Evolutionary conservation across 352 stramenopile genomes (phyloP), one percentile per base, ranked within the genome.

Genomic region (Globisporangium heterothallicum): DNA sequence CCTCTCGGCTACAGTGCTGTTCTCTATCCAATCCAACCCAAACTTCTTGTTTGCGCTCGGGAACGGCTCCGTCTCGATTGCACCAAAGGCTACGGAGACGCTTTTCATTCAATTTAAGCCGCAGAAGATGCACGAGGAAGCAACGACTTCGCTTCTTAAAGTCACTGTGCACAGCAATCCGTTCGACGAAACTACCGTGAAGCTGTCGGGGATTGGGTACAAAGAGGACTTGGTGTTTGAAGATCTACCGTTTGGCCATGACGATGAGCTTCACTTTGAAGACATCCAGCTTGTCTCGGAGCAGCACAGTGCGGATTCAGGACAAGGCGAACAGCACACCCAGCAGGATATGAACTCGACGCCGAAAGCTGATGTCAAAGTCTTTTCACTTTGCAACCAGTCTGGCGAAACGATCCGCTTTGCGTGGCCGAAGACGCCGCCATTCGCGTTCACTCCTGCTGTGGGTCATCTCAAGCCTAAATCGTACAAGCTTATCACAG

Each of bases 91-190:
- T 6, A 71, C 70, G 0, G 72, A 93, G 42, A 73, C 70, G 0
- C 61, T 96, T 24, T 34, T 59, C 2, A 53, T 97, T 19, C 69
- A 89, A 24, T 97, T 97, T 51, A 85, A 86, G 42, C 90, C 91
- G 0, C 66, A 83, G 36, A 89, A 86, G 53, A 59, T 49, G 25
- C 85, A 95, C 22, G 79, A 91, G 0, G 76, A 93, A 18, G 58
- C 63, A 22, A 67, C 68, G 22, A 57, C 26, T 1, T 72, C 69
- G 0, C 44, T 68, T 21, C 60, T 97, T 13, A 89, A 89, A 57
- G 76, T 97, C 19, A 88, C 71, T 0, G 88, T 98, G 1, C 74
- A 97, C 49, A 93, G 96, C 59, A 97, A 98, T 32, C 67, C 70
- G 14, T 97, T 96, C 53, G 91, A 96, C 50, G 81, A 94, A 13